These are phyloP conservation scores for Aspergillus baeticus DNA, from an alignment of 495 filamentous ascomycete species.

Conservation along the genomic window DNA sequence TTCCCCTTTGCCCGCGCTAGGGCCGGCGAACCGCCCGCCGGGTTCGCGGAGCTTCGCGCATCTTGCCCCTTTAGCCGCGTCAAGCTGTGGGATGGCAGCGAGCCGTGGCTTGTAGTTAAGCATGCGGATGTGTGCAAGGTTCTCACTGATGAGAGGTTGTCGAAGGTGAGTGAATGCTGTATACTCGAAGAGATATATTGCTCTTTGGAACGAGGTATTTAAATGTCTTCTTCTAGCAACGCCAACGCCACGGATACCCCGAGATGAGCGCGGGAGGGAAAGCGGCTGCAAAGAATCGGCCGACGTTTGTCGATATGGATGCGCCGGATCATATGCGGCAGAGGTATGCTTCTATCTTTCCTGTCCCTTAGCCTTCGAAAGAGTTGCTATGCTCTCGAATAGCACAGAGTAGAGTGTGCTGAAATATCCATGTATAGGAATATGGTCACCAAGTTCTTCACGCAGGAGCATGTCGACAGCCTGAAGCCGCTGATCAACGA, in stretches of 20 bases:
- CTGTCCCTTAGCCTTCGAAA: no score
- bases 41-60: neutral
- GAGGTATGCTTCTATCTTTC: neutral
- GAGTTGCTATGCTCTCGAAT: no score
- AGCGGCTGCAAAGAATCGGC: neutral
- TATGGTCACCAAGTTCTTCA: slow-evolving; percentile 5
- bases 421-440: neutral
- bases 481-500: neutral
- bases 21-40: neutral
- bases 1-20: slow-evolving; percentile 5
- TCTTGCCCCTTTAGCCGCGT: neutral
- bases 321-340: slow-evolving; percentile 6
- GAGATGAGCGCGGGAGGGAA: slow-evolving; percentile 4
- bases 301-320: slow-evolving; percentile 11
- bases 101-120: neutral
- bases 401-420: neutral
- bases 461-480: neutral
- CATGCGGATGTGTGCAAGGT: slow-evolving; percentile 6
- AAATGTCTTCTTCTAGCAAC: neutral
- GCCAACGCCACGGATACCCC: slow-evolving; percentile 4
- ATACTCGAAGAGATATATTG: no score
- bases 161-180: neutral
- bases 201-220: no score
- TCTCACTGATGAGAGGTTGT: neutral
- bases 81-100: slow-evolving; percentile 4